Evolutionary conservation across 1,139 yeast genomes (phyloP).

Genomic region (Lodderomyces elongisporus): DNA sequence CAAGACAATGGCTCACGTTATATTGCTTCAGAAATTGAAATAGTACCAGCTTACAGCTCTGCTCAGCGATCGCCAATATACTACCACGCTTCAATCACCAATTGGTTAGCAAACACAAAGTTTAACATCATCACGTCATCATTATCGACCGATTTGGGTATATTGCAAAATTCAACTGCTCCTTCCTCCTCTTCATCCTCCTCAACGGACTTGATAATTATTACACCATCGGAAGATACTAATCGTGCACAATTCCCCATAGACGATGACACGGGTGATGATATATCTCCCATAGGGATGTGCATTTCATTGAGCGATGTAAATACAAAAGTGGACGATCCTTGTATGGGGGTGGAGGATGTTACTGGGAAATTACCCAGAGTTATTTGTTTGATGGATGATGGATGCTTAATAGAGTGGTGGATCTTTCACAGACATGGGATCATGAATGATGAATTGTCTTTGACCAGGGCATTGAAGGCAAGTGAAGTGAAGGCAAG

Average conservation of each 20-base stretch:
- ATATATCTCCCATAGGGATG: constrained; percentile 67
- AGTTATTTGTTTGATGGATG: constrained; percentile 55
- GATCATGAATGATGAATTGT: constrained; percentile 26
- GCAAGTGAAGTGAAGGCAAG: constrained; percentile 1
- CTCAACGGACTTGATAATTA: constrained; percentile 3
- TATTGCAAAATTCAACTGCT: constrained; percentile 14
- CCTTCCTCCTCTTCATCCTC: neutral
- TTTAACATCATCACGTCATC: constrained; percentile 51
- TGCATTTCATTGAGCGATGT: constrained; percentile 52
- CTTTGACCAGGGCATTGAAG: constrained; percentile 17
- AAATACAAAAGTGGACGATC: constrained; percentile 38
- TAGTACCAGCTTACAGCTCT: constrained; percentile 58
- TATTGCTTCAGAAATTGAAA: constrained; percentile 22
- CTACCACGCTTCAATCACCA: constrained; percentile 37
- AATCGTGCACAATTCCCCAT: constrained; percentile 70
- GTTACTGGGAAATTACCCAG: constrained; percentile 55
- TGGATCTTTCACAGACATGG: constrained; percentile 53
- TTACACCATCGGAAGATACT: constrained; percentile 48
- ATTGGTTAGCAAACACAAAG: constrained; percentile 36
- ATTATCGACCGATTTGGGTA: constrained; percentile 53
- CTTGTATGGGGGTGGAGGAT: constrained; percentile 54
- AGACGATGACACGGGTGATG: constrained; percentile 58
- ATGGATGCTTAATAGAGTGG: constrained; percentile 62
- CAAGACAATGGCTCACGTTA: constrained; percentile 3
- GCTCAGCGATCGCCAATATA: constrained; percentile 45